A percentile compares a stretch with the other conserved stretches of the same genome.
phyloP scores from a whole-genome alignment of 495 filamentous ascomycete species.

The Tetracladium marchalianum region DNA sequence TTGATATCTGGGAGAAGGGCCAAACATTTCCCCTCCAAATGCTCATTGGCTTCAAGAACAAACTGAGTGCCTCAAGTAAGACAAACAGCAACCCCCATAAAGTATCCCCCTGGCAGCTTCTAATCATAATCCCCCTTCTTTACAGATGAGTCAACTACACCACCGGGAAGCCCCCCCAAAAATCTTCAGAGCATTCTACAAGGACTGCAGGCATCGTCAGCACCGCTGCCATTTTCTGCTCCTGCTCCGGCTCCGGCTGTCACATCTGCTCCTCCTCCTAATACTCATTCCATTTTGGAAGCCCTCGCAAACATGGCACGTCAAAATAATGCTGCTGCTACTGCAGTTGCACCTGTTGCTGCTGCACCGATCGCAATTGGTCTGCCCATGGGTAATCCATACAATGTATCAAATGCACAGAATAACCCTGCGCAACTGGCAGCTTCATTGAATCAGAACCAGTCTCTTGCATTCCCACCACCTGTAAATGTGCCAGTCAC shows the following conservation, averaged over 20 bases:
- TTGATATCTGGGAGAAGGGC: constrained; percentile 97
- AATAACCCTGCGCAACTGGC: constrained; percentile 25
- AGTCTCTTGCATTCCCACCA: constrained; percentile 15
- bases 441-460: constrained; percentile 15
- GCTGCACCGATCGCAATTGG: constrained; percentile 43
- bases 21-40: constrained; percentile 78
- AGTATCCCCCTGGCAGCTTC: constrained; percentile 7
- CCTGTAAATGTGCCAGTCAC: constrained; percentile 52
- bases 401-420: constrained; percentile 46
- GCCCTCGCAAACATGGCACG: constrained; percentile 79
- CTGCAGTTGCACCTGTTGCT: constrained; percentile 37
- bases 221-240: constrained; percentile 11
- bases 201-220: constrained; percentile 27
- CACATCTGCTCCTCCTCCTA: constrained; percentile 31
- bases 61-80: constrained; percentile 49
- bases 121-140: constrained; percentile 27
- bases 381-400: constrained; percentile 38
- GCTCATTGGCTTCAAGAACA: constrained; percentile 79
- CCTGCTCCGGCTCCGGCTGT: constrained; percentile 19
- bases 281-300: constrained; percentile 68
- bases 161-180: constrained; percentile 65
- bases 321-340: constrained; percentile 56
- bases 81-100: constrained; percentile 1
- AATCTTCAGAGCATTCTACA: constrained; percentile 34
- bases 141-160: constrained; percentile 59